Percentiles rank a stretch among this genome's conserved stretches.
Conservation (phyloP, 1,139 yeast species). For the Blastobotrys apis region DNA sequence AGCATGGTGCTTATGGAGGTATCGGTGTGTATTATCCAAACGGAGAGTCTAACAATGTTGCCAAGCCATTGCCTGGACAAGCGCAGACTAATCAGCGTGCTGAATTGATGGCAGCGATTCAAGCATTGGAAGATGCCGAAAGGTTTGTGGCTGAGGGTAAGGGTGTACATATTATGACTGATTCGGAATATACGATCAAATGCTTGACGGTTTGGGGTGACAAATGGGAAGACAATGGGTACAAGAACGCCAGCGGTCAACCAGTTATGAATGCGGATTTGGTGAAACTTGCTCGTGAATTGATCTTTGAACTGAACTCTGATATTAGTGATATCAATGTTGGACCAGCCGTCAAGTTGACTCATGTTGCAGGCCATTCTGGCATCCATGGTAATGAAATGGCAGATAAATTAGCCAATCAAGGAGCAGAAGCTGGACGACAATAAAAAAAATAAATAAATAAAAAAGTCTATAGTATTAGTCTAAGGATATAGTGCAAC, state of each 20-base stretch:
- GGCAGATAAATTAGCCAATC: slow-evolving; percentile 67
- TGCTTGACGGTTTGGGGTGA: slow-evolving; percentile 48
- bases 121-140: slow-evolving; percentile 43
- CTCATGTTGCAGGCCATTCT: slow-evolving; percentile 69
- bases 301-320: slow-evolving; percentile 22
- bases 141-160: slow-evolving; percentile 17
- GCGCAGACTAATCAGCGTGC: slow-evolving; percentile 77
- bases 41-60: slow-evolving; percentile 50
- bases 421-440: slow-evolving; percentile 10
- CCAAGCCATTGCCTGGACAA: slow-evolving; percentile 40
- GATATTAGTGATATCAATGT: slow-evolving; percentile 30
- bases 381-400: slow-evolving; percentile 67
- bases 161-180: slow-evolving; percentile 41
- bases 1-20: slow-evolving; percentile 49
- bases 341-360: slow-evolving; percentile 39
- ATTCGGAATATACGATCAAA: slow-evolving; percentile 53
- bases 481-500: too few species aligned
- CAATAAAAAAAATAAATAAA: neutral
- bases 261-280: slow-evolving; percentile 11
- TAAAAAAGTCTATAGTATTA: too few species aligned
- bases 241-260: slow-evolving; percentile 32
- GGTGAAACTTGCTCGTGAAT: slow-evolving; percentile 19
- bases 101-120: slow-evolving; percentile 62
- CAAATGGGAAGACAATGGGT: slow-evolving; percentile 52
- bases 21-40: slow-evolving; percentile 70